phyloP scores from a whole-genome alignment of 2,329 filamentous ascomycete species.

The Penicillium sp. region DNA sequence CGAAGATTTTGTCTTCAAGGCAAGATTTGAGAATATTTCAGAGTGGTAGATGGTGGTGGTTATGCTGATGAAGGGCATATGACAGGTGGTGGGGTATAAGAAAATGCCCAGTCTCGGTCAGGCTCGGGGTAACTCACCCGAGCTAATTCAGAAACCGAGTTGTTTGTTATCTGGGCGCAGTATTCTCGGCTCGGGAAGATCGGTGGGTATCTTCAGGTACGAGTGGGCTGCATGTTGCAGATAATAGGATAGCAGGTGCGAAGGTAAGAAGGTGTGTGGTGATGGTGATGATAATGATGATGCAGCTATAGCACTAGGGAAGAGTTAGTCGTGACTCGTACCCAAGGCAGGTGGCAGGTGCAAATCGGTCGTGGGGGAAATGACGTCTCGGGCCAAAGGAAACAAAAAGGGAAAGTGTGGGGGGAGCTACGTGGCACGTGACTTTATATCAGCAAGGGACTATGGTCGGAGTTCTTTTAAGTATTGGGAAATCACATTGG shows the following conservation, averaged over 20 bases:
- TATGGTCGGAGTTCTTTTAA: background rate
- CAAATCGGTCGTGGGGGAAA: background rate
- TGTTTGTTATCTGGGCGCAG: background rate
- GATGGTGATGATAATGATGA: too few relatives aligned
- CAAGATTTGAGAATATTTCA: background rate
- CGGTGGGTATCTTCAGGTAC: background rate
- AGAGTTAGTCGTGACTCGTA: too few relatives aligned
- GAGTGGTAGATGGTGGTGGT: background rate
- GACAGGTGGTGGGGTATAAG: background rate
- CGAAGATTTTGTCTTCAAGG: background rate
- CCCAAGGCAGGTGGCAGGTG: too few relatives aligned
- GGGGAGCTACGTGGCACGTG: conserved; percentile 10
- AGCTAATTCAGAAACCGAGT: background rate
- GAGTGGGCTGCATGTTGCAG: background rate
- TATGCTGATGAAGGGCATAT: background rate
- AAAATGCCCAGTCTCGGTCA: background rate
- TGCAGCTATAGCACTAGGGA: too few relatives aligned
- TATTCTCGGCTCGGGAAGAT: conserved; percentile 1
- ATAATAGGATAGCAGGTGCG: too few relatives aligned
- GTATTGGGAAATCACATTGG: conserved; percentile 22
- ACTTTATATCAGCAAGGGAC: conserved; percentile 1
- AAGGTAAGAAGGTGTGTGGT: too few relatives aligned
- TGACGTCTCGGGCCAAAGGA: conserved; percentile 39
- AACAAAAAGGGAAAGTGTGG: conserved; percentile 17
- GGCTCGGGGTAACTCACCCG: background rate